Evolutionary conservation across 257 asterid species (phyloP).

Genomic region (Ballota nigra): DNA sequence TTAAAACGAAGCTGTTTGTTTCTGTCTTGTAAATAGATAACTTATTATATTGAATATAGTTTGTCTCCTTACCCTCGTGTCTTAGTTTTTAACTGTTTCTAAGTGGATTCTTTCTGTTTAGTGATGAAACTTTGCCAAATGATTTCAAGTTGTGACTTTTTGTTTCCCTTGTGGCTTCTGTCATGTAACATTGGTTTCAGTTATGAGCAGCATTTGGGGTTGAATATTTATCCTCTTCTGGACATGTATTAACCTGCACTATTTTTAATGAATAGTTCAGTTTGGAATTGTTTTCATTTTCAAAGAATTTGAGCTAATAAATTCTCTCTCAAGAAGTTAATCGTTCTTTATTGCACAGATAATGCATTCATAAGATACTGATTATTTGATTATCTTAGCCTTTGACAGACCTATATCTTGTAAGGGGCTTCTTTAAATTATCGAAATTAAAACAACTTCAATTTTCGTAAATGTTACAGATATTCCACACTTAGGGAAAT

Average conservation of each 20-base stretch:
- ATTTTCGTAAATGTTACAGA: not conserved
- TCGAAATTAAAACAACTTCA: not conserved
- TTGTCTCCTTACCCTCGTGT: not conserved
- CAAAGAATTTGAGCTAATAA: not conserved
- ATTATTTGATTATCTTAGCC: not conserved
- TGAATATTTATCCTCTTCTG: not conserved
- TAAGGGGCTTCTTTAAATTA: not conserved
- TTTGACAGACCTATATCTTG: not conserved
- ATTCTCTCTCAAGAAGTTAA: not conserved
- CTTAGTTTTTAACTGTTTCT: not conserved
- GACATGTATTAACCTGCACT: not conserved
- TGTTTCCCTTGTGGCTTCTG: not conserved
- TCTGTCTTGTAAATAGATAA: slow-evolving; percentile 22
- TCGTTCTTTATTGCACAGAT: not conserved
- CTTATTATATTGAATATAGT: slow-evolving; percentile 2
- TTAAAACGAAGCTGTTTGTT: slow-evolving; percentile 11
- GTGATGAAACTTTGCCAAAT: not conserved
- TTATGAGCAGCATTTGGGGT: not conserved
- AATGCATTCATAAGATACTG: not conserved
- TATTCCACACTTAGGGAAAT: not conserved
- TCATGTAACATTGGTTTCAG: not conserved
- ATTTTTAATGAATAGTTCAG: not conserved
- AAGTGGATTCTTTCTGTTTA: not conserved
- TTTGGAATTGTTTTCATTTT: too few relatives aligned
- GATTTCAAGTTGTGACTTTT: not conserved